Evolutionary conservation across 2,329 filamentous ascomycete species (phyloP).

Genomic region (Didymella pinodella): DNA sequence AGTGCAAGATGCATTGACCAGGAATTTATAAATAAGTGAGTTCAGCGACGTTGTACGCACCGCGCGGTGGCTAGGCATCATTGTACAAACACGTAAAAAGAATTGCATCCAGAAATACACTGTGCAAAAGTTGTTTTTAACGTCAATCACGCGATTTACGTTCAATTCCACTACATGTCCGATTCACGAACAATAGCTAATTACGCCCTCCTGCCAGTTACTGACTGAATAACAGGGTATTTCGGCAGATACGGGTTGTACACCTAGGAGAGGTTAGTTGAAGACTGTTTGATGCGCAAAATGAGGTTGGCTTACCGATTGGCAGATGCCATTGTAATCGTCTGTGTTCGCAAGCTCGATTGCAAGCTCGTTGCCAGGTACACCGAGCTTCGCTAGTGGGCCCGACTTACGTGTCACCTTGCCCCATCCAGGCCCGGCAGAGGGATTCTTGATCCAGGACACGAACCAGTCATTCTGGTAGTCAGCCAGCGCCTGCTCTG

Average conservation of each 20-base stretch:
- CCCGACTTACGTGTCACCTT: conserved; percentile 44
- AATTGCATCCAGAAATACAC: not conserved
- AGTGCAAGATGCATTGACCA: not conserved
- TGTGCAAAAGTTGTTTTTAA: not conserved
- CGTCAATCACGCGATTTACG: not conserved
- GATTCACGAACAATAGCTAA: not conserved
- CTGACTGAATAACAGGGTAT: conserved; percentile 33
- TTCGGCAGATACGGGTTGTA: conserved; percentile 35
- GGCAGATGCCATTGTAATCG: conserved; percentile 49
- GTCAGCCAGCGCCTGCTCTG: conserved; percentile 54
- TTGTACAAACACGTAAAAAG: not conserved
- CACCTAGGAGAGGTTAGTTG: conserved; percentile 9
- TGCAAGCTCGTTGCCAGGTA: conserved; percentile 47
- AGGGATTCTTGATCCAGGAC: conserved; percentile 56
- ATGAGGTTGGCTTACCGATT: conserved; percentile 30
- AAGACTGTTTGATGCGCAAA: too few relatives aligned
- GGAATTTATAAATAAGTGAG: not conserved
- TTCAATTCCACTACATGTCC: not conserved
- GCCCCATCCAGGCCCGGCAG: conserved; percentile 54
- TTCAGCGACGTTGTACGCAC: not conserved
- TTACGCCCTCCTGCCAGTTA: conserved; percentile 2
- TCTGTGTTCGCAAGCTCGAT: conserved; percentile 38
- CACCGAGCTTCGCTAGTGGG: conserved; percentile 45
- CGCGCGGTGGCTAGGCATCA: not conserved
- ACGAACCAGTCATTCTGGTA: conserved; percentile 56